Evolutionary conservation across 345 rosid species (phyloP).

Genomic region (Excoecaria agallocha): DNA sequence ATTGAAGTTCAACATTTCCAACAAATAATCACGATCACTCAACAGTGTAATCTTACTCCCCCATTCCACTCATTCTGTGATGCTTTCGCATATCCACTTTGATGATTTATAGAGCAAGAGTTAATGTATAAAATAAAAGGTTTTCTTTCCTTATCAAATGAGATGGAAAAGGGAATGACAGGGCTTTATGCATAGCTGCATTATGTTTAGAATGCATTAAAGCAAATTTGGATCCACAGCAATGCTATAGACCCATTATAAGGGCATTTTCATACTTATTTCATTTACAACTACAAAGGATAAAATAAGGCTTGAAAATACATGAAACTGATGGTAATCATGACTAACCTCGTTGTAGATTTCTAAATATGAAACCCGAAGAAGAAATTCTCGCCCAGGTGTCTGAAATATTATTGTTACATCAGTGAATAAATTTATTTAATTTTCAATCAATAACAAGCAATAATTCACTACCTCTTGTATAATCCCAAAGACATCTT

Average conservation of each 20-base stretch:
- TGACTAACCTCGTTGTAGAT: constrained; percentile 85
- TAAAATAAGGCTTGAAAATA: background rate
- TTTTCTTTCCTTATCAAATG: no score
- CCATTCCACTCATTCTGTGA: no score
- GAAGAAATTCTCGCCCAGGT: constrained; percentile 86
- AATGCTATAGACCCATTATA: background rate
- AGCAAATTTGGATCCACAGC: background rate
- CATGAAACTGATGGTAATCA: background rate
- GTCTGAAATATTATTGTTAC: constrained; percentile 51
- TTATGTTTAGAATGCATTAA: no score
- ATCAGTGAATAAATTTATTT: constrained; percentile 9
- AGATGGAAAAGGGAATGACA: no score
- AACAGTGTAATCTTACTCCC: no score
- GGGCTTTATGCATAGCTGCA: no score
- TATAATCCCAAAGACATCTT: constrained; percentile 91
- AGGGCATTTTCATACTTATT: background rate
- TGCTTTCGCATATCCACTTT: no score
- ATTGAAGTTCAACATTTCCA: no score
- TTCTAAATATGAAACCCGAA: constrained; percentile 95
- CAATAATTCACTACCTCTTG: constrained; percentile 64
- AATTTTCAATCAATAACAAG: background rate
- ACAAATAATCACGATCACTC: no score
- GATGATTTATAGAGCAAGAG: no score
- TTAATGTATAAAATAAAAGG: no score
- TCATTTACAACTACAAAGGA: background rate